These are phyloP conservation scores for Starmera amethionina DNA, from an alignment of 805 yeast genomes.

Conservation along the genomic window DNA sequence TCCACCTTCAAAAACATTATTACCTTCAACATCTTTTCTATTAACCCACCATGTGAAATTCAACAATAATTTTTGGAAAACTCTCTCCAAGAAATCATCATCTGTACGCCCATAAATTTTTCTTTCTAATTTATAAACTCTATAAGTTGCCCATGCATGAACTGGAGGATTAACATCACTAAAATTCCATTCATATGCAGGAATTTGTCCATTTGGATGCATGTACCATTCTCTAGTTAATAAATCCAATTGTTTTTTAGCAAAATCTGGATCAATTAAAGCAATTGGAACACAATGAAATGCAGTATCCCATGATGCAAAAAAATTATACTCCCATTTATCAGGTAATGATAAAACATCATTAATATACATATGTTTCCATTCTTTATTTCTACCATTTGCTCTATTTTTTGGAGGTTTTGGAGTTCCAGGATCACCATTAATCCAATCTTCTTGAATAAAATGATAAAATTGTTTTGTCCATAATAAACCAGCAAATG, in stretches of 20 bases:
- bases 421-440: slow-evolving; percentile 75
- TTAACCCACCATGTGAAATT: slow-evolving; percentile 98
- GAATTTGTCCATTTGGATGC: slow-evolving; percentile 97
- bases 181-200: slow-evolving; percentile 96
- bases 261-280: slow-evolving; percentile 87
- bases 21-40: slow-evolving; percentile 77
- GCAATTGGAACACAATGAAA: slow-evolving; percentile 91
- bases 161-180: slow-evolving; percentile 96
- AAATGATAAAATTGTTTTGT: slow-evolving; percentile 86
- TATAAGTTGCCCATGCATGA: slow-evolving; percentile 90
- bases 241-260: slow-evolving; percentile 78
- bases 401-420: slow-evolving; percentile 79
- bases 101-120: slow-evolving; percentile 79
- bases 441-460: slow-evolving; percentile 76
- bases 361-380: slow-evolving; percentile 84
- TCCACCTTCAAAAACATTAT: slow-evolving; percentile 90
- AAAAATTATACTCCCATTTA: slow-evolving; percentile 93
- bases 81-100: slow-evolving; percentile 76
- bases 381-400: slow-evolving; percentile 76
- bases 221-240: slow-evolving; percentile 92
- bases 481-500: slow-evolving; percentile 91
- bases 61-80: slow-evolving; percentile 79
- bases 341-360: slow-evolving; percentile 87
- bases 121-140: slow-evolving; percentile 81
- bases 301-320: slow-evolving; percentile 96